Percentiles rank a stretch among this genome's conserved stretches.
phyloP scores from a whole-genome alignment of 2,329 filamentous ascomycete species.

The Periconia sp. region DNA sequence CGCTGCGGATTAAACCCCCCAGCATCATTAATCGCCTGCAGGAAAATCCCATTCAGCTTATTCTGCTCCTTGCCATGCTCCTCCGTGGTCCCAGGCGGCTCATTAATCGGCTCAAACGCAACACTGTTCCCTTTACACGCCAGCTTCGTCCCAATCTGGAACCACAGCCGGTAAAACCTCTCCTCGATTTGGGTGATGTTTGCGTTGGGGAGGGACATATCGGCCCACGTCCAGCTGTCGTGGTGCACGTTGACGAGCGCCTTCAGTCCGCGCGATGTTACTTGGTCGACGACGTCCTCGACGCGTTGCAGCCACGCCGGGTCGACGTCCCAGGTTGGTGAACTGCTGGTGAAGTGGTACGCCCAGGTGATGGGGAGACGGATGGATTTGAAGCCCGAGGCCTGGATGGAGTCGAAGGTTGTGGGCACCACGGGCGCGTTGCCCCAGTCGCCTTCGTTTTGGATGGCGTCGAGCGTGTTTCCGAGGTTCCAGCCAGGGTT shows the following conservation, averaged over 20 bases:
- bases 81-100: conserved; percentile 56
- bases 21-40: conserved; percentile 55
- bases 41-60: conserved; percentile 59
- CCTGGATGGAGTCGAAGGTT: conserved; percentile 57
- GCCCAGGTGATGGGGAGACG: conserved; percentile 63
- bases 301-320: conserved; percentile 59
- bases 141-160: conserved; percentile 58
- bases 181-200: conserved; percentile 58
- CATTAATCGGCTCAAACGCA: conserved; percentile 63
- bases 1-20: conserved; percentile 59
- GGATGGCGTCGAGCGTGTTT: conserved; percentile 60
- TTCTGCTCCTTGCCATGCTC: conserved; percentile 56
- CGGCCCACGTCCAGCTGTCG: conserved; percentile 62
- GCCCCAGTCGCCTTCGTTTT: conserved; percentile 61
- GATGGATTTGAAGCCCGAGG: conserved; percentile 59
- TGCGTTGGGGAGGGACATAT: conserved; percentile 49
- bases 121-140: conserved; percentile 58
- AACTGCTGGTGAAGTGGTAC: conserved; percentile 55
- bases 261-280: conserved; percentile 54
- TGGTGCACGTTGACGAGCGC: conserved; percentile 63
- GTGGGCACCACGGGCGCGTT: conserved; percentile 54
- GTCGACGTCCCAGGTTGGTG: conserved; percentile 58
- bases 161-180: conserved; percentile 59
- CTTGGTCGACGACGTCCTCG: conserved; percentile 59
- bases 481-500: conserved; percentile 63